Base-by-base conservation (phyloP, 169 alveolate species). In the Theileria luwenshuni region DNA sequence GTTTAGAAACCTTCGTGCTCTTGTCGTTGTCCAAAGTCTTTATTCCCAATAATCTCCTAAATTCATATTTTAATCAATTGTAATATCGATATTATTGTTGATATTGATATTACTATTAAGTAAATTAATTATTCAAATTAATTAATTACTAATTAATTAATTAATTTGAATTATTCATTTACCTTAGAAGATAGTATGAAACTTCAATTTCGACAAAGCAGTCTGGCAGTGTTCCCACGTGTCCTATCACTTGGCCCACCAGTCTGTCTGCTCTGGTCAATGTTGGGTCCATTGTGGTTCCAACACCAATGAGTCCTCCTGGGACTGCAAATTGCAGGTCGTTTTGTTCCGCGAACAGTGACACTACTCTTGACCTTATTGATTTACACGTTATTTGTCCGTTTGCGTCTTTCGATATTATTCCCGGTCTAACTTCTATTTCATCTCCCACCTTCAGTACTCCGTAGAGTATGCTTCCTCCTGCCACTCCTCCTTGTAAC, bases 401-500 rank as follows among this genome's bases (percentile, higher is more conserved):
- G 62, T 92, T 84, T 33, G 91, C 86, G 83, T 93, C 95, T 81
- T 94, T 96, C 59, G 95, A 85, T 49, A 92, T 90, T 51, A 96
- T 94, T 0, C 99, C 99, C 8, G 99, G 99, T n/a, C 99, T 85
- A 28, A 97, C 94, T 91, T 97, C 99, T 19, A 98, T 94, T 83
- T 96, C 97, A 76, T 97, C 99, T 25, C 99, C 99, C 60, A 97
- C 94, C 80, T 80, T 95, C 60, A 97, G 81, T 27, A 97, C 98
- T 27, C 99, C 99, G 90, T 94, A 90, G 42, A 97, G 90, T 59
- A 98, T 95, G 51, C 98, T 91, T 0, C 99, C 99, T 28, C 99
- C 99, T 10, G 98, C 99, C 17, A 97, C 99, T 13, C 99, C 99
- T n/a, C 99, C 99, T 85, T 95, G 94, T 77, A 98, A 91, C 41